A percentile compares a stretch with the other conserved stretches of the same genome.
Conservation (phyloP, 768 basidiomycete species). For the Trametes sanguinea region DNA sequence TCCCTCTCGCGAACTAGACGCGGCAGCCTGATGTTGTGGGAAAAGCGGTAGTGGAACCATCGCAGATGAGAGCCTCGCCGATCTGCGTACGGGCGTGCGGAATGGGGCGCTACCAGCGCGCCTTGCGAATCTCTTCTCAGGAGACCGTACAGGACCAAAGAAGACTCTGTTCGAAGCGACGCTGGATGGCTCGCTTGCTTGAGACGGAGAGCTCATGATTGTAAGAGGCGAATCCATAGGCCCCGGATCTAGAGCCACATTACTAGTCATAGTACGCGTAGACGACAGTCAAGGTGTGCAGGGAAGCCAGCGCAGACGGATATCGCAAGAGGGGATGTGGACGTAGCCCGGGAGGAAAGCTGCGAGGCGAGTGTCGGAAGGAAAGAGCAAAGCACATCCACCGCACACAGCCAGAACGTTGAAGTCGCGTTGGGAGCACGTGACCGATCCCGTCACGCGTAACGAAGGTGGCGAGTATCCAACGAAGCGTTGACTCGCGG, state of each 20-base stretch:
- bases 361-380: slow-evolving; percentile 2
- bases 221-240: slow-evolving; percentile 13
- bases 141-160: slow-evolving; percentile 54
- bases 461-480: neutral
- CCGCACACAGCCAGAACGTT: slow-evolving; percentile 27
- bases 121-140: slow-evolving; percentile 49
- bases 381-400: slow-evolving; percentile 10
- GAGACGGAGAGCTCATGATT: slow-evolving; percentile 12
- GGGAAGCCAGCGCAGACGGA: slow-evolving; percentile 2
- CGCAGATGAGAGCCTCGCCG: slow-evolving; percentile 50
- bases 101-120: slow-evolving; percentile 32
- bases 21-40: slow-evolving; percentile 32
- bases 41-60: slow-evolving; percentile 13
- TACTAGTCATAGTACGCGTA: slow-evolving; percentile 22
- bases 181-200: slow-evolving; percentile 31
- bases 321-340: slow-evolving; percentile 8
- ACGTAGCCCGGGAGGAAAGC: neutral
- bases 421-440: slow-evolving; percentile 32
- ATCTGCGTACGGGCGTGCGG: slow-evolving; percentile 46
- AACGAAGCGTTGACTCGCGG: no score
- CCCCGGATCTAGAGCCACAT: slow-evolving; percentile 17
- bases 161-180: slow-evolving; percentile 47
- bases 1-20: slow-evolving; percentile 27
- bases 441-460: slow-evolving; percentile 24
- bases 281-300: neutral